phyloP scores from a whole-genome alignment of 2,329 filamentous ascomycete genomes.

The Fusarium sp. region DNA sequence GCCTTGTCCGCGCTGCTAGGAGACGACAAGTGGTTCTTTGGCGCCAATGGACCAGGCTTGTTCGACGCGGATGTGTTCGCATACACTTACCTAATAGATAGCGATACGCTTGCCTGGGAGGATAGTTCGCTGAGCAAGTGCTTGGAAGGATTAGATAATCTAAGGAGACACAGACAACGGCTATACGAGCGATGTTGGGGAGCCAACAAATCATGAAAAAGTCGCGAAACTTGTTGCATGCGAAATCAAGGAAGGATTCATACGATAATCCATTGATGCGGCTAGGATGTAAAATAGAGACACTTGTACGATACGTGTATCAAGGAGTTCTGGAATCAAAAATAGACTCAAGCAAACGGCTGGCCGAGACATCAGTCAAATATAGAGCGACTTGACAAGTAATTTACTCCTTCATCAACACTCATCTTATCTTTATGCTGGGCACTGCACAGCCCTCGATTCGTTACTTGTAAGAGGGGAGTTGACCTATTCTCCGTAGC shows the following conservation, averaged over 20 bases:
- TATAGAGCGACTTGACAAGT: neutral
- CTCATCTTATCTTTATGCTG: constrained; percentile 35
- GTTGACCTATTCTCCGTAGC: constrained; percentile 12
- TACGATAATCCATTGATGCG: neutral
- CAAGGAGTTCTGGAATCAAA: constrained; percentile 4
- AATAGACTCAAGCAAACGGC: constrained; percentile 4
- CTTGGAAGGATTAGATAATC: constrained; percentile 66
- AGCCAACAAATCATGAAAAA: constrained; percentile 8
- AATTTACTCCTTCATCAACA: constrained; percentile 12
- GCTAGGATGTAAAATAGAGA: constrained; percentile 9
- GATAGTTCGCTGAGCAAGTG: constrained; percentile 68
- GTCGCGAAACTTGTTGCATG: neutral
- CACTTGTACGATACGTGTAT: constrained; percentile 28
- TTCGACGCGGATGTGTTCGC: constrained; percentile 93
- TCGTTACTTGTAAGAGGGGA: constrained; percentile 22
- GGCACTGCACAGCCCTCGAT: constrained; percentile 11
- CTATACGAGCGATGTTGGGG: constrained; percentile 52
- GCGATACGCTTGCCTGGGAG: constrained; percentile 71
- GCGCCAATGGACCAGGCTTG: constrained; percentile 66
- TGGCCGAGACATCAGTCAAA: neutral
- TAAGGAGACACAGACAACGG: constrained; percentile 62
- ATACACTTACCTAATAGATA: constrained; percentile 84
- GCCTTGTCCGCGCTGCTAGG: constrained; percentile 59
- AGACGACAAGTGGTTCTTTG: constrained; percentile 62
- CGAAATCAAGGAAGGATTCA: neutral